Base-by-base conservation (phyloP, 257 asterid species). In the Nicotiana obtusifolia region DNA sequence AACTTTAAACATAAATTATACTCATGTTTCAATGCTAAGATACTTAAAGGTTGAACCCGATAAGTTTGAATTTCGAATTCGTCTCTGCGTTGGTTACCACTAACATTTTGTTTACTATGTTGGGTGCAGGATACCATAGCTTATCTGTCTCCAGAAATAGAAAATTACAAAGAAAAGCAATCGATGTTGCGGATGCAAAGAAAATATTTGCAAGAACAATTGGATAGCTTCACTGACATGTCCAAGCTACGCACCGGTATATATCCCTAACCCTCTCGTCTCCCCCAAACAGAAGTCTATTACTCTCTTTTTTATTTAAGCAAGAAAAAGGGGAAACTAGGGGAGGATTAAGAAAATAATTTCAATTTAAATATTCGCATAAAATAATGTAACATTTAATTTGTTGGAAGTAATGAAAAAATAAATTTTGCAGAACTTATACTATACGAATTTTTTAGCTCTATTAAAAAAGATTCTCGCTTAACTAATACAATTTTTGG, bases 121-220 rank as follows among this genome's bases (percentile, higher is more conserved):
- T 62, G 24, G 6, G 5, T 69, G 64, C 78, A 86, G 90, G 83
- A 57, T 0, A 62, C 20, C 15, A 44, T 86, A 53, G 14, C 80
- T 24, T 6, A 15, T 19, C 71, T 81, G 0, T 3, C 2, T 52
- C 80, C 80, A 20, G 31, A 64, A 52, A 7, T 85, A 56, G 81
- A 77, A 60, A 56, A 20, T 53, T 24, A 10, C 33, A 64, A 35
- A 17, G 5, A 37, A 0, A 57, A 31, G 15, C 47, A 80, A 10
- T 52, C 53, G 0, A 15, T 19, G 41, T 1, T 84, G 86, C 5
- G 1, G 41, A 7, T 22, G 76, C 61, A 85, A 26, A 84, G 80
- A 2, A 14, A 65, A 3, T 9, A 16, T 10, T 30, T 87, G 82
- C 84, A 80, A 64, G 64, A 77, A 68, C 62, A 41, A 13, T 28